Base-by-base conservation (phyloP, 441 rosid genomes). In the Hura crepitans region DNA sequence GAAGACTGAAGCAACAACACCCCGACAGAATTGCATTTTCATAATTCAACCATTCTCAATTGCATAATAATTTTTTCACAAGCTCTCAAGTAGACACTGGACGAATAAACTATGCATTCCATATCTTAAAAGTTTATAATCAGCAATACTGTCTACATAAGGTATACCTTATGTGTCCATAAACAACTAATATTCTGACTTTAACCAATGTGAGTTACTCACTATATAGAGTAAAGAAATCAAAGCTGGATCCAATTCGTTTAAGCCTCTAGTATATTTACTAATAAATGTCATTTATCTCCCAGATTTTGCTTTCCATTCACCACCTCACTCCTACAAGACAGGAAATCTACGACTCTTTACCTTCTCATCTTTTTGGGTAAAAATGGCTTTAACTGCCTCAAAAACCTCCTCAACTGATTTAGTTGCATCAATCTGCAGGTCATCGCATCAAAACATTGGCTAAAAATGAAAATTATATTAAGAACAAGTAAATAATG, bases 361-460 rank as follows among this genome's bases (percentile, higher is more conserved):
- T 80, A 83, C 90, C 85, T 86, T 84, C 51, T 84, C 87, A 70
- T 80, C 78, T 74, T 84, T 78, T 39, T 78, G 71, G 63, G 90
- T 57, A 74, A 91, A 86, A 71, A 87, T 42, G 60, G 79, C 78
- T 81, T 86, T 87, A 50, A 93, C 96, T 0, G 78, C 81, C 68
- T 88, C 87, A 71, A 87, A 93, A 65, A 93, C 97, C 78, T 88
- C 97, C 60, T 76, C 85, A 46, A 88, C 25, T 23, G 97, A 75
- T 81, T 85, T 93, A 54, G 80, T 87, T 79, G 97, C 98, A 80
- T 88, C 87, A 73, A 93, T 87, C 98, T 93, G 71, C 70, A 65
- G 49, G 58, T 23, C 51, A 70, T 69, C 72, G 59, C 53, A 76
- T 61, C 39, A 43, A 13, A 45, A 55, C 22, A 45, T 28, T 55